Evolutionary conservation across 2,329 filamentous ascomycete species (phyloP), one percentile per base, ranked within the genome.

Genomic region (Cladosporium velox): DNA sequence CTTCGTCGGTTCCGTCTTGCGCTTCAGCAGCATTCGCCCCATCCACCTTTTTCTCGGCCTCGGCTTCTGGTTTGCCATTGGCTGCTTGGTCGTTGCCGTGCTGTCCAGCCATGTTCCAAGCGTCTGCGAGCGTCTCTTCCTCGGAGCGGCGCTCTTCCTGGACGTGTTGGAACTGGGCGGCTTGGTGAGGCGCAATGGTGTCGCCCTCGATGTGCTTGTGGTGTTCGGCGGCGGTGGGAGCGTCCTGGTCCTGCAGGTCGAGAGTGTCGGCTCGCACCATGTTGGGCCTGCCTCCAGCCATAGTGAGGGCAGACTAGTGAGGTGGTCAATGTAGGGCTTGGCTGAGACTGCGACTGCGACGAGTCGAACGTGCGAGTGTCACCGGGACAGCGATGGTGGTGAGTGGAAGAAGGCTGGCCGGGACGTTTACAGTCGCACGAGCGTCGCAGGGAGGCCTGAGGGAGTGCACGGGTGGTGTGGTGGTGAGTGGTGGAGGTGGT

Each of bases 221-320:
- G 78, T 96, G 93, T 77, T 93, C 90, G 81, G 96, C 86, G 47
- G 94, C 92, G 55, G 93, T 95, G 38, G 93, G 92, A 67, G 90
- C 84, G 75, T 89, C 83, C 75, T 88, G 91, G 80, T 92, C 88
- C 85, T 98, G 95, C 62, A 98, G 88, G 81, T 98, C 95, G 80
- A 97, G 91, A 69, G 94, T 96, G 83, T 98, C 94, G 96, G 79
- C 66, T 51, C 61, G 61, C 61, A 64, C 61, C 51, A 64, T 24
- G 51, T 64, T 64, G 35, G 61, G 61, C 51, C 61, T 64, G 26
- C 61, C 61, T 28, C 49, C 61, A 64, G 61, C 51, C 61, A 64
- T 64, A 49, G 26, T 12, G 26, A 55, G 38, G 51, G n/a, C 57
- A 24, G 57, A 44, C 57, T 32, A 59, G 24, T 58, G 21, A n/a